phyloP scores from a whole-genome alignment of 2,329 filamentous ascomycete genomes.

The Sclerotinia sclerotiorum region DNA sequence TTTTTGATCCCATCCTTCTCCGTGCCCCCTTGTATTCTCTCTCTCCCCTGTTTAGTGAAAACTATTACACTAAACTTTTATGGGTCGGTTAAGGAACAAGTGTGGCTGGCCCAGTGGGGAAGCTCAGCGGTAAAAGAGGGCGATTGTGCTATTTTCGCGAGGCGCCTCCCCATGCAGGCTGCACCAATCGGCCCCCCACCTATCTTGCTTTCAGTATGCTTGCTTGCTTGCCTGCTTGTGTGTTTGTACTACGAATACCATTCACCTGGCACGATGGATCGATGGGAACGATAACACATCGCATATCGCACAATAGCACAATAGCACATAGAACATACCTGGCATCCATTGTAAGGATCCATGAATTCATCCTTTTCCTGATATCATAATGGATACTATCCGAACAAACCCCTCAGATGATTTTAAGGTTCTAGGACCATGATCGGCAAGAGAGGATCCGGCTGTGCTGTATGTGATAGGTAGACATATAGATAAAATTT shows the following conservation, averaged over 20 bases:
- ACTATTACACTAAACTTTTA: not conserved
- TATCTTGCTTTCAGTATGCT: conserved; percentile 27
- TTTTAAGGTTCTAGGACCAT: conserved; percentile 2
- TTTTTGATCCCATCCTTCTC: conserved; percentile 18
- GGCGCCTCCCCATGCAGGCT: conserved; percentile 39
- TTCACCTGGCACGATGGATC: conserved; percentile 13
- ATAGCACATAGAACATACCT: conserved; percentile 16
- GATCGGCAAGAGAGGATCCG: conserved; percentile 9
- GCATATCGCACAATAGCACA: conserved; percentile 9
- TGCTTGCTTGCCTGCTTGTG: conserved; percentile 16
- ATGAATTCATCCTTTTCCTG: not conserved
- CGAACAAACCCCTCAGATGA: not conserved
- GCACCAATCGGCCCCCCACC: conserved; percentile 36
- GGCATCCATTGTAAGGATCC: conserved; percentile 15
- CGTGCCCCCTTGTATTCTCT: conserved; percentile 8
- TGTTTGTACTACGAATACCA: conserved; percentile 15
- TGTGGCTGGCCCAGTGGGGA: conserved; percentile 33
- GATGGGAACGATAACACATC: conserved; percentile 12
- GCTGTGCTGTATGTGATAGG: conserved; percentile 6
- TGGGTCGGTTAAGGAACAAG: conserved; percentile 26
- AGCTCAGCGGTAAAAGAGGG: conserved; percentile 18
- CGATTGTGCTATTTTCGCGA: conserved; percentile 39
- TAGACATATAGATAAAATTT: conserved; percentile 5
- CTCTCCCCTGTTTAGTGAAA: conserved; percentile 11
- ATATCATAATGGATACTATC: not conserved